These are phyloP conservation scores for Rhodotorula kratochvilovae DNA, from an alignment of 768 basidiomycete species.

Conservation along the genomic window DNA sequence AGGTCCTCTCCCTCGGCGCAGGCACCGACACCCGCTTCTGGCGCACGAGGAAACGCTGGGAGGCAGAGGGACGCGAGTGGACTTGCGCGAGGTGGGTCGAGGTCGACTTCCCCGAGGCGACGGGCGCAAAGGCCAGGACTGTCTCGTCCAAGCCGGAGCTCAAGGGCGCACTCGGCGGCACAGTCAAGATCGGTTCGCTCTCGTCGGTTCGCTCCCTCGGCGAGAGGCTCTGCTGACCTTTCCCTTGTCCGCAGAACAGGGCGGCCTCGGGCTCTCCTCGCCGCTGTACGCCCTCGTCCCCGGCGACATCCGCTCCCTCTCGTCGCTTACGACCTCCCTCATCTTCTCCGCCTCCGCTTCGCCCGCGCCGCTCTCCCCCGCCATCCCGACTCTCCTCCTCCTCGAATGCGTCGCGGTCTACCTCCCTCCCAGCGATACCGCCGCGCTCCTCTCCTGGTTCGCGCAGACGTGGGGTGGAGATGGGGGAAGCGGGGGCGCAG, in stretches of 20 bases:
- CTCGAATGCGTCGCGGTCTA: slow-evolving; percentile 94
- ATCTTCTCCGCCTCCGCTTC: slow-evolving; percentile 59
- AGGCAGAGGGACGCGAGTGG: slow-evolving; percentile 1
- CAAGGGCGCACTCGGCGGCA: slow-evolving; percentile 54
- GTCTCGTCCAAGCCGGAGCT: slow-evolving; percentile 66
- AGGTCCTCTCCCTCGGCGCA: slow-evolving; percentile 90
- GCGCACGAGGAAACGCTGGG: slow-evolving; percentile 58
- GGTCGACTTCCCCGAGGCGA: slow-evolving; percentile 83
- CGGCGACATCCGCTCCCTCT: slow-evolving; percentile 66
- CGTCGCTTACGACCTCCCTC: slow-evolving; percentile 47
- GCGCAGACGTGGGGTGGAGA: slow-evolving; percentile 57
- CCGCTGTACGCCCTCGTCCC: slow-evolving; percentile 67
- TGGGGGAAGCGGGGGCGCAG: slow-evolving; percentile 43
- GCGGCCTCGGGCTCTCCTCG: slow-evolving; percentile 60
- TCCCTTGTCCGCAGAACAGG: slow-evolving; percentile 52
- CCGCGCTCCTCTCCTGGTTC: slow-evolving; percentile 69
- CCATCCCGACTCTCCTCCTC: slow-evolving; percentile 72
- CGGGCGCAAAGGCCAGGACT: slow-evolving; percentile 72
- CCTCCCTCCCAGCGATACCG: slow-evolving; percentile 62
- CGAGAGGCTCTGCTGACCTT: slow-evolving; percentile 34
- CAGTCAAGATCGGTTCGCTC: slow-evolving; percentile 42
- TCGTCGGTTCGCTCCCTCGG: slow-evolving; percentile 51
- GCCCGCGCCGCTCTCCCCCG: slow-evolving; percentile 55
- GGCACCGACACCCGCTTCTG: slow-evolving; percentile 96
- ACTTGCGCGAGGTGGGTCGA: slow-evolving; percentile 57